Conservation (phyloP, 179 eudicot species). For the Silene coronaria region DNA sequence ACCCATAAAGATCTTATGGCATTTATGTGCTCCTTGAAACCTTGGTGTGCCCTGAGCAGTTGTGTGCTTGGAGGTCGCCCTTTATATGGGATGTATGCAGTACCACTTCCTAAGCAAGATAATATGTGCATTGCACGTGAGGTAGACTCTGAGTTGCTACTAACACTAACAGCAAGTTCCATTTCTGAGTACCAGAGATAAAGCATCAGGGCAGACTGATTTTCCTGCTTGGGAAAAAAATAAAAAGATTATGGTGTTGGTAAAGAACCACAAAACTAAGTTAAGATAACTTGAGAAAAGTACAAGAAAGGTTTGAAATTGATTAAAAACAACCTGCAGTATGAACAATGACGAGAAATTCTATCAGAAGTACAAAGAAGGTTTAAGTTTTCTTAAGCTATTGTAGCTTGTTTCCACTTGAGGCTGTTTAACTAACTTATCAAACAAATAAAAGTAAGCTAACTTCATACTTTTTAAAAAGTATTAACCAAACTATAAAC, state of each 20-base stretch:
- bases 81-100: constrained; percentile 57
- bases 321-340: neutral
- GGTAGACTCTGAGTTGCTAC: constrained; percentile 42
- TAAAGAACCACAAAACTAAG: neutral
- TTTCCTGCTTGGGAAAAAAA: constrained; percentile 48
- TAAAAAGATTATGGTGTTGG: neutral
- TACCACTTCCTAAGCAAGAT: constrained; percentile 79
- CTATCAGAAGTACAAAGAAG: neutral
- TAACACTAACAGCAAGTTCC: constrained; percentile 45
- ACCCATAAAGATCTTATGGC: constrained; percentile 52
- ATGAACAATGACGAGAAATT: neutral
- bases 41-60: constrained; percentile 88
- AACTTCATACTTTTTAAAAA: neutral
- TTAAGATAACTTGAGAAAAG: neutral
- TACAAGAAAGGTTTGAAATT: neutral
- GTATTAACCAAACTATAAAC: neutral
- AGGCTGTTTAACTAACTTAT: neutral
- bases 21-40: constrained; percentile 65
- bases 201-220: constrained; percentile 52
- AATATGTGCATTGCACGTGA: constrained; percentile 69
- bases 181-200: constrained; percentile 84
- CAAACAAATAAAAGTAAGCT: neutral
- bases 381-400: neutral
- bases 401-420: neutral
- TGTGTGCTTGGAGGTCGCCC: constrained; percentile 61